Percentiles rank a stretch among this genome's conserved stretches.
Conservation (phyloP, 495 filamentous ascomycete genomes). For the Penicillium pancosmium region DNA sequence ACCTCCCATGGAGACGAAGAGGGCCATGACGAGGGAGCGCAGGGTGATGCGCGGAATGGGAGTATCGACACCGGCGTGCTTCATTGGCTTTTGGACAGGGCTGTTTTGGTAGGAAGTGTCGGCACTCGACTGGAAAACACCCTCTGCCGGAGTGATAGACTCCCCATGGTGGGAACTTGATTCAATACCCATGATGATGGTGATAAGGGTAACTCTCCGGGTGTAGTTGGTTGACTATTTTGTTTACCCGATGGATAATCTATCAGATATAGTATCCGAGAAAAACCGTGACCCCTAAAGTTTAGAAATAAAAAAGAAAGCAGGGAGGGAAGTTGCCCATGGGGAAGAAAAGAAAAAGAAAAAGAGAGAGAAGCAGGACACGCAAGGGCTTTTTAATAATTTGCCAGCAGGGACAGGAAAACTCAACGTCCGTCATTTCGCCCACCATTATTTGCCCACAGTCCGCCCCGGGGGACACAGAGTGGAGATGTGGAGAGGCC, state of each 20-base stretch:
- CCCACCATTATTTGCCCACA: slow-evolving; percentile 6
- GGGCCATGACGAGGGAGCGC: slow-evolving; percentile 52
- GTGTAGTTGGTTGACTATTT: neutral
- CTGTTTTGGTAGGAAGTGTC: slow-evolving; percentile 32
- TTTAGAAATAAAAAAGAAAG: slow-evolving; percentile 7
- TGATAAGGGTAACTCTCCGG: neutral
- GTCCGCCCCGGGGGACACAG: neutral
- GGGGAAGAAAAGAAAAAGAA: slow-evolving; percentile 20
- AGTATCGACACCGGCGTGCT: slow-evolving; percentile 36
- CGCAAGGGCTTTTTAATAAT: slow-evolving; percentile 29
- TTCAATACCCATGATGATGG: slow-evolving; percentile 39
- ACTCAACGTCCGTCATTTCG: slow-evolving; percentile 10
- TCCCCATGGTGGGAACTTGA: slow-evolving; percentile 41
- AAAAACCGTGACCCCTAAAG: neutral
- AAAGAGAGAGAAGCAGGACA: slow-evolving; percentile 8
- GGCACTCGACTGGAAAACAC: slow-evolving; percentile 14
- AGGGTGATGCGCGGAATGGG: slow-evolving; percentile 47
- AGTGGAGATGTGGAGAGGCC: slow-evolving; percentile 32
- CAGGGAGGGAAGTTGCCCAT: slow-evolving; percentile 14
- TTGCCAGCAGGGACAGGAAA: slow-evolving; percentile 4
- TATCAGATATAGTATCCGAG: neutral
- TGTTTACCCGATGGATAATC: neutral
- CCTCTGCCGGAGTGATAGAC: slow-evolving; percentile 36
- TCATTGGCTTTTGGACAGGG: slow-evolving; percentile 28
- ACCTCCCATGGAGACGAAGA: slow-evolving; percentile 68